Evolutionary conservation across 768 basidiomycete species (phyloP).

Genomic region (Lepiota venenata): DNA sequence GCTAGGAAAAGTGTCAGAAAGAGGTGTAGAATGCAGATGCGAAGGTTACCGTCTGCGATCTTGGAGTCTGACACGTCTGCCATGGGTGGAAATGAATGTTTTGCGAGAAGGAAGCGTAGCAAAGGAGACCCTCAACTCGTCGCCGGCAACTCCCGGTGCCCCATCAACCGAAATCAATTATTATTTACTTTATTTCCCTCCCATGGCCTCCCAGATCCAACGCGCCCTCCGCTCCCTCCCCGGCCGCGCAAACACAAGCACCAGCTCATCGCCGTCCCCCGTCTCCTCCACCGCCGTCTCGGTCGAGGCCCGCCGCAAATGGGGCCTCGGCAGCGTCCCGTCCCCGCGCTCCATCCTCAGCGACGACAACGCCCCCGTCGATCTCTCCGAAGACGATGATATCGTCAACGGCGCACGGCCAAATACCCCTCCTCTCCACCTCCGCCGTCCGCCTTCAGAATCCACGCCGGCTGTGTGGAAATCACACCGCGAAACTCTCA

Average conservation of each 20-base stretch:
- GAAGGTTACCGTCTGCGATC: constrained; percentile 63
- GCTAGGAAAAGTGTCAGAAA: constrained; percentile 45
- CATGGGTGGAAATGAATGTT: constrained; percentile 37
- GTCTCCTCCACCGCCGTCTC: constrained; percentile 6
- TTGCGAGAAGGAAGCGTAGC: not conserved
- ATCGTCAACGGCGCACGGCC: constrained; percentile 40
- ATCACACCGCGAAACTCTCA: constrained; percentile 48
- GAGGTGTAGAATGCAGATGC: not conserved
- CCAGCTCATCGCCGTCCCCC: constrained; percentile 21
- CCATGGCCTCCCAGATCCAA: constrained; percentile 3
- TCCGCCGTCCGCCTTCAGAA: constrained; percentile 32
- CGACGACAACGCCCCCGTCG: constrained; percentile 40
- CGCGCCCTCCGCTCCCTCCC: constrained; percentile 5
- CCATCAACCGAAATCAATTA: not conserved
- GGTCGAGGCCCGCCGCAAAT: constrained; percentile 26
- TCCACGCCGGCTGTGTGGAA: constrained; percentile 48
- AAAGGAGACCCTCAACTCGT: no score
- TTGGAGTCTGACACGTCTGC: constrained; percentile 75
- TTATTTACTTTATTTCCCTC: not conserved
- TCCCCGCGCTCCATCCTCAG: constrained; percentile 44
- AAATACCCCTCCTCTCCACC: constrained; percentile 32
- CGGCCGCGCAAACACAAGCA: constrained; percentile 9
- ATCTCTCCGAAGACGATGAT: constrained; percentile 51
- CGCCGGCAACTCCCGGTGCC: constrained; percentile 3
- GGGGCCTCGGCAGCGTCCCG: constrained; percentile 36